Conservation (phyloP, 2,329 filamentous ascomycete species). For the Dendryphion nanum region DNA sequence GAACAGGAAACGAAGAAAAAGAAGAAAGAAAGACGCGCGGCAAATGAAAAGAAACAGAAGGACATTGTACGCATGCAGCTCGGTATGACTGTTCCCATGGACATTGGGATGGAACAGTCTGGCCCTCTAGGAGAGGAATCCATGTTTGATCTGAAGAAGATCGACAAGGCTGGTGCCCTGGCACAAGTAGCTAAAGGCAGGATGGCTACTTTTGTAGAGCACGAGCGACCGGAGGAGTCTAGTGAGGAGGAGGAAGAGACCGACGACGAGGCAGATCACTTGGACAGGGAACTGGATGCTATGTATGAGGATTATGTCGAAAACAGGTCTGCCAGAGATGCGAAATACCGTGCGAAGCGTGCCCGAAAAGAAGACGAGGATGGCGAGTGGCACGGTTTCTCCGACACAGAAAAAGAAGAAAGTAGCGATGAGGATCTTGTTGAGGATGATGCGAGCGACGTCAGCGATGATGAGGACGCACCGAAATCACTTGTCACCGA, state of each 20-base stretch:
- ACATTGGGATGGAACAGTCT: conserved; percentile 87
- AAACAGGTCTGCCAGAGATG: conserved; percentile 73
- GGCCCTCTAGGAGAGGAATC: conserved; percentile 75
- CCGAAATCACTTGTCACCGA: conserved; percentile 60
- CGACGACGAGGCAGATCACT: conserved; percentile 76
- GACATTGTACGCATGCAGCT: conserved; percentile 96
- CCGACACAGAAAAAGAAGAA: conserved; percentile 58
- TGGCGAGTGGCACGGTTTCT: conserved; percentile 85
- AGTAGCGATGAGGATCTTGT: conserved; percentile 57
- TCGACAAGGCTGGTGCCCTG: conserved; percentile 73
- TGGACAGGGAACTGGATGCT: conserved; percentile 81
- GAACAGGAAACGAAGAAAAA: conserved; percentile 74
- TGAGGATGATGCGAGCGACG: conserved; percentile 62
- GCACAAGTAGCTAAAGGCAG: conserved; percentile 71
- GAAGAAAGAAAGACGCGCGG: conserved; percentile 79
- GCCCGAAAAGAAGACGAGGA: conserved; percentile 74
- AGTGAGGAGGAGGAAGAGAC: conserved; percentile 47
- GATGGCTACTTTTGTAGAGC: conserved; percentile 67
- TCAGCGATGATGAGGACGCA: conserved; percentile 56
- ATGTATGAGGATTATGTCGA: conserved; percentile 87
- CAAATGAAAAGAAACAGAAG: conserved; percentile 92
- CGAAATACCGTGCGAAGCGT: conserved; percentile 89
- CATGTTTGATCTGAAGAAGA: conserved; percentile 81
- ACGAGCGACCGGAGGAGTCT: conserved; percentile 47
- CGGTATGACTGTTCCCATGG: conserved; percentile 93